A percentile compares a stretch with the other conserved stretches of the same genome.
These are phyloP conservation scores for Clarireedia hainanense DNA, from an alignment of 2,329 filamentous ascomycete species.

Conservation along the genomic window DNA sequence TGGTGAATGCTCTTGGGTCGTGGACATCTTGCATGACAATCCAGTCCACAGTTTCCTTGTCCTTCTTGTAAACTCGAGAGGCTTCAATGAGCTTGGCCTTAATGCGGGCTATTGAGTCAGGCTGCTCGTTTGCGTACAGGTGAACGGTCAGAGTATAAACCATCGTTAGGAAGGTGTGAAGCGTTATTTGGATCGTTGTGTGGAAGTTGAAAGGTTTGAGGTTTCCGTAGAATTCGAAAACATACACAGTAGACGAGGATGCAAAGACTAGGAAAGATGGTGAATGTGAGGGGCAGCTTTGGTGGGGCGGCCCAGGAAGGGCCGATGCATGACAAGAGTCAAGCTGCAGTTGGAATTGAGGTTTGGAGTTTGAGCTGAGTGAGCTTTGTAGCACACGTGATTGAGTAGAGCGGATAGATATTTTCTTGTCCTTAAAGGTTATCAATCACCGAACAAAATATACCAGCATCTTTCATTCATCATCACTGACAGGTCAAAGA, in stretches of 20 bases:
- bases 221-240: too few relatives aligned
- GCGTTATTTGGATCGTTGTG: background rate
- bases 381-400: background rate
- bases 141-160: constrained; percentile 64
- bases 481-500: too few relatives aligned
- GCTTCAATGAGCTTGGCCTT: constrained; percentile 68
- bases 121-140: constrained; percentile 60
- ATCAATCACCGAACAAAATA: too few relatives aligned
- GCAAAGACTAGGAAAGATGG: too few relatives aligned
- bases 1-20: constrained; percentile 63
- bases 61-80: constrained; percentile 62
- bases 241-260: too few relatives aligned
- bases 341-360: too few relatives aligned
- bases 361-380: background rate
- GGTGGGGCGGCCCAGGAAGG: constrained; percentile 1
- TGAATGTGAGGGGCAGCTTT: background rate
- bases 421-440: too few relatives aligned
- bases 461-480: too few relatives aligned
- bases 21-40: constrained; percentile 69
- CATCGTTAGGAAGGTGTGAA: constrained; percentile 36
- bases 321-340: background rate
- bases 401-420: too few relatives aligned
- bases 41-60: constrained; percentile 63
- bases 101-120: constrained; percentile 56
- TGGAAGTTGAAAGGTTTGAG: too few relatives aligned